Conservation (phyloP, 202 grass and related monocot species). For the Dendrocalamus latiflorus region DNA sequence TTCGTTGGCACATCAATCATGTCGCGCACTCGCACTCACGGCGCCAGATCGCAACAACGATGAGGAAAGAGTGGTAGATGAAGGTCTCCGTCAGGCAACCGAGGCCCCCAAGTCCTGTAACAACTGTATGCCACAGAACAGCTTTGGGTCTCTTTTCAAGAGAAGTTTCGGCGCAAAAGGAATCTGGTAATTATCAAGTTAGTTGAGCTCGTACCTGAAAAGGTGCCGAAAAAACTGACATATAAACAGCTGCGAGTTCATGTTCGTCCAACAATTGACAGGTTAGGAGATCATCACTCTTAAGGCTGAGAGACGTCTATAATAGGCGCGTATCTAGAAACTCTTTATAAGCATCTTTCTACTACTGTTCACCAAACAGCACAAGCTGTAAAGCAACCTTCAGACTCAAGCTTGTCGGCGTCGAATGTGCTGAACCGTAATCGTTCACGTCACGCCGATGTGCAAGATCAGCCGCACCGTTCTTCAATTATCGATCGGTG, state of each 20-base stretch:
- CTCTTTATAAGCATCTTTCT: too few relatives aligned
- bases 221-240: background rate
- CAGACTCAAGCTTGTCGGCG: background rate
- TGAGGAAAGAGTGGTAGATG: slow-evolving; percentile 18
- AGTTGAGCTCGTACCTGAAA: background rate
- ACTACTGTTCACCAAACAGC: background rate
- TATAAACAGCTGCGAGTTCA: background rate
- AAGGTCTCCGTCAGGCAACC: slow-evolving; percentile 22
- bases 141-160: background rate
- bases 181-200: background rate
- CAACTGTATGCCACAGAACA: background rate
- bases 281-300: background rate
- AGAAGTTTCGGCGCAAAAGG: background rate
- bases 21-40: slow-evolving; percentile 1
- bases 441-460: background rate
- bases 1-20: background rate
- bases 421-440: background rate
- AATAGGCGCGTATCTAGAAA: too few relatives aligned
- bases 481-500: background rate
- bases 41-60: background rate
- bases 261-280: background rate
- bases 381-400: background rate
- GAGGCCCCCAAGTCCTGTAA: background rate
- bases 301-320: too few relatives aligned
- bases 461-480: background rate